Base-by-base conservation (phyloP, 225 moss, liverwort and hornwort genomes). In the Anthoceros angustus region DNA sequence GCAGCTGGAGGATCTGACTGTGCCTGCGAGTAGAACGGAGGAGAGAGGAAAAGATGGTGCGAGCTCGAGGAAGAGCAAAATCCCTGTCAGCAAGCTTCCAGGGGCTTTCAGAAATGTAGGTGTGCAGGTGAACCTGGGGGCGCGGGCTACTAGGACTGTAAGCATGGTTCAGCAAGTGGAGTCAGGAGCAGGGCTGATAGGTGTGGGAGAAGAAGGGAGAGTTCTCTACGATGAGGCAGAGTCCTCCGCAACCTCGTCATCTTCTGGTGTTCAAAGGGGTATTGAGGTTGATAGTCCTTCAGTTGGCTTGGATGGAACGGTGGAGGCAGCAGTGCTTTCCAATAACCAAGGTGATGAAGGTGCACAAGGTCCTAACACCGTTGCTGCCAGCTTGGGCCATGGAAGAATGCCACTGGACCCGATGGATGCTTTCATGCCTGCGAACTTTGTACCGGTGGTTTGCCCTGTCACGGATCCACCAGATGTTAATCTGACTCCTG, bases 371-470 rank as follows among this genome's bases (percentile, higher is more conserved):
- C n/a, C 61, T 62, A 41, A n/a, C 23, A 5, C 32, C 4, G 32
- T 32, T 32, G 2, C 32, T 32, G 32, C 32, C 32, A 32, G 66
- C 70, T 61, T 63, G 71, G 46, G 66, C 64, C 7, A 26, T 40
- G 73, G 68, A n/a, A 43, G 12, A 18, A 62, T 71, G 66, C 40
- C 55, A 10, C 46, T 65, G 32, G 62, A 66, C 39, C 72, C 48
- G 20, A 74, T 61, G 40, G 81, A 84, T 32, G 32, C 32, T 32
- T 32, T 4, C 32, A 32, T 32, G 32, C 32, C 32, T 32, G 32
- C 32, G 32, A 71, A 73, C 40, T 4, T 84, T 79, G 12, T 80
- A 74, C 5, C 62, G 32, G 45, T 25, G 42, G 40, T 39, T 8
- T 0, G 16, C 26, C n/a, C 21, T 32, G 40, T 10, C 63, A 10